A percentile compares a stretch with the other conserved stretches of the same genome.
phyloP scores from a whole-genome alignment of 2,329 filamentous ascomycete genomes.

The Neocatenulostroma microsporum region DNA sequence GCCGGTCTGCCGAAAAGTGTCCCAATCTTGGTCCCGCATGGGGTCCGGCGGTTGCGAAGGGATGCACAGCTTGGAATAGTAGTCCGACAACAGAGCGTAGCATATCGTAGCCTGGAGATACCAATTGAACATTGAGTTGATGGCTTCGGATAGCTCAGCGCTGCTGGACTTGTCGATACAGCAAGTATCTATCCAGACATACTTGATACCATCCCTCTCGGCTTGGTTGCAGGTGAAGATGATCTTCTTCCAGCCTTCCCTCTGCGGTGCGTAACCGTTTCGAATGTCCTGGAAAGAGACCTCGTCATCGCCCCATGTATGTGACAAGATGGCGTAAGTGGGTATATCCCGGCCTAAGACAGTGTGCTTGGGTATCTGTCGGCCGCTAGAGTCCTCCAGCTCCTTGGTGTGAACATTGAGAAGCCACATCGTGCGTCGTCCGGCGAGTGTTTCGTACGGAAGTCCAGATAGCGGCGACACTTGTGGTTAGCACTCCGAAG shows the following conservation, averaged over 20 bases:
- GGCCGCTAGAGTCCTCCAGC: slow-evolving; percentile 2
- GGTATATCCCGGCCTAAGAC: slow-evolving; percentile 1
- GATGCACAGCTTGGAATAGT: slow-evolving; percentile 4
- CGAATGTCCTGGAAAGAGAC: slow-evolving; percentile 7
- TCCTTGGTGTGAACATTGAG: neutral
- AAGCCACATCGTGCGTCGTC: slow-evolving; percentile 7
- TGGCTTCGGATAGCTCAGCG: slow-evolving; percentile 9
- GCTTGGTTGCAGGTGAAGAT: neutral
- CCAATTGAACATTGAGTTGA: slow-evolving; percentile 13
- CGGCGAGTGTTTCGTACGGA: no score
- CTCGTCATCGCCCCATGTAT: slow-evolving; percentile 9
- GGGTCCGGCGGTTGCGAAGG: neutral
- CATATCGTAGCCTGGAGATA: slow-evolving; percentile 11
- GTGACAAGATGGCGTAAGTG: slow-evolving; percentile 9
- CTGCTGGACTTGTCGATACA: slow-evolving; percentile 13
- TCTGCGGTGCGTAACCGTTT: neutral
- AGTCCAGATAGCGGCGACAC: no score
- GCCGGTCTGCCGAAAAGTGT: neutral
- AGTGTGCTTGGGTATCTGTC: no score
- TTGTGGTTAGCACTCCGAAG: no score
- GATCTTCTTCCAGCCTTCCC: slow-evolving; percentile 2
- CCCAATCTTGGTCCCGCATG: neutral
- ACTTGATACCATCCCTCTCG: neutral
- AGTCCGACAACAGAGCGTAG: slow-evolving; percentile 12
- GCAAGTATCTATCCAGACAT: slow-evolving; percentile 12